Base-by-base conservation (phyloP, 495 filamentous ascomycete species). In the Darksidea phi region DNA sequence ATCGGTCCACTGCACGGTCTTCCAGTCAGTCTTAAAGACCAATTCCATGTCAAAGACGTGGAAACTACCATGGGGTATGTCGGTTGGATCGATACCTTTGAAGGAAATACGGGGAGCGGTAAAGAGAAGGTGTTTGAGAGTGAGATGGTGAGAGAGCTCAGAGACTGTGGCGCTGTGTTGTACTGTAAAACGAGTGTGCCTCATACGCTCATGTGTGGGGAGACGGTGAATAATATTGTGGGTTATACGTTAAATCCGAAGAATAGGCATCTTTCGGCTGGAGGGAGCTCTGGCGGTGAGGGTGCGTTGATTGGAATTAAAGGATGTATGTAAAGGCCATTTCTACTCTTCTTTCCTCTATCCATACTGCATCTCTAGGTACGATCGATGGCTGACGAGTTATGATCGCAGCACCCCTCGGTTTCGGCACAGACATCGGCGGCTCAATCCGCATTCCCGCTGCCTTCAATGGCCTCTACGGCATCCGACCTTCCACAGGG, bases 141-240 rank as follows among this genome's bases (percentile, higher is more conserved):
- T 45, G 72, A 73, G 38, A 72, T 76, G 71, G 70, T 74, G 15
- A 38, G 56, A 57, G 77, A 73, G 67, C 74, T 89, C 6, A 75
- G 79, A n/a, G 71, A 71, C 26, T 72, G 82, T 1, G 86, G 86
- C 3, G 86, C 85, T 0, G 76, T 87, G 0, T 72, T 88, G 5
- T 86, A 81, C 69, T 84, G 83, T 73, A 88, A 88, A 75, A 86
- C 85, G 10, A 80, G 78, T 36, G 82, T 85, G 0, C 84, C 85
- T 0, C 76, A 76, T 25, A 82, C 82, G 0, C 75, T 88, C 37
- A 87, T 88, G 86, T 65, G 71, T 7, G 77, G 78, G 8, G 84
- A 85, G 71, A 87, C 77, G 6, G 72, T 75, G 59, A 84, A 84
- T 64, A 73, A 80, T 57, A 74, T 78, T 55, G 70, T 72, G 17